Conservation (phyloP, 176 grass and related monocot genomes). For the Avena atlantica region DNA sequence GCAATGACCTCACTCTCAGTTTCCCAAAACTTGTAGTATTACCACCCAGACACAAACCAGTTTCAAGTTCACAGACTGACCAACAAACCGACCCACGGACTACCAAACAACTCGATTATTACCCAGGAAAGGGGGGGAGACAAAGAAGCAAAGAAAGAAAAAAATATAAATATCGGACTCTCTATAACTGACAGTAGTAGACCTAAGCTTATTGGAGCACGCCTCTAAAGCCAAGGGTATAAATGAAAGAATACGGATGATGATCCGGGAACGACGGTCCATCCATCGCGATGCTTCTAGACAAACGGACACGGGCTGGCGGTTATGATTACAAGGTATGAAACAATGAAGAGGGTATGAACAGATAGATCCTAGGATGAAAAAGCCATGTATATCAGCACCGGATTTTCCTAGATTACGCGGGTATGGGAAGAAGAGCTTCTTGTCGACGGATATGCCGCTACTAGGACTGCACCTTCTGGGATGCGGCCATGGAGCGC, state of each 20-base stretch:
- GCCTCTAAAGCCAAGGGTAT: constrained; percentile 56
- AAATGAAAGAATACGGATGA: constrained; percentile 80
- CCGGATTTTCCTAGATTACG: constrained; percentile 24
- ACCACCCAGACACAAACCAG: constrained; percentile 46
- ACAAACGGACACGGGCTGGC: constrained; percentile 18
- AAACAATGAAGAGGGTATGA: constrained; percentile 62
- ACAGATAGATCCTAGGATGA: constrained; percentile 48
- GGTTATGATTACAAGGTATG: constrained; percentile 66
- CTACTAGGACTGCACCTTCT: constrained; percentile 63
- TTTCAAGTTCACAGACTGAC: constrained; percentile 46
- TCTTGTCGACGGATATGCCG: not conserved
- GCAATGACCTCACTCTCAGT: constrained; percentile 57
- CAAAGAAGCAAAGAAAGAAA: not conserved
- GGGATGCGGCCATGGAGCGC: constrained; percentile 75
- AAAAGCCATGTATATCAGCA: constrained; percentile 38
- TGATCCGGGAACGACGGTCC: constrained; percentile 12
- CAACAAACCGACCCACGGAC: constrained; percentile 11
- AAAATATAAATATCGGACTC: constrained; percentile 40
- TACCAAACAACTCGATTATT: constrained; percentile 54
- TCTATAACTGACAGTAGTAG: constrained; percentile 62
- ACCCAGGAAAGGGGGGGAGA: constrained; percentile 28
- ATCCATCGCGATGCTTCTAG: constrained; percentile 45
- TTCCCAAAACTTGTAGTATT: constrained; percentile 51
- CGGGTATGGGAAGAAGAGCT: constrained; percentile 14
- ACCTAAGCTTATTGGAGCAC: constrained; percentile 57